phyloP scores from a whole-genome alignment of 2,329 filamentous ascomycete genomes.

The Erysiphe pulchra region DNA sequence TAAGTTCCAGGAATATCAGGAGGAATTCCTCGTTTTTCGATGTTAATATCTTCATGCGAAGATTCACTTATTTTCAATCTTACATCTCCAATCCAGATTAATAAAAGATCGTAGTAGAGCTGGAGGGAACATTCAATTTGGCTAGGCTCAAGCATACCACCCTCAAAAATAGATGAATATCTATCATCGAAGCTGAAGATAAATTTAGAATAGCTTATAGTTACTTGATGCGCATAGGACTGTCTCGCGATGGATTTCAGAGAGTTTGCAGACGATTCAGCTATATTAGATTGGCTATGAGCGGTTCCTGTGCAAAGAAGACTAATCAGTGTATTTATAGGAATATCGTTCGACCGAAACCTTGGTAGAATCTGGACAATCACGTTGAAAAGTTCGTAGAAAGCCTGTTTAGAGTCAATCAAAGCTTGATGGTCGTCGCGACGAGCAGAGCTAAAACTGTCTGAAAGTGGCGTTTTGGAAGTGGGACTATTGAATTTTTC shows the following conservation, averaged over 20 bases:
- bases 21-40: conserved; percentile 48
- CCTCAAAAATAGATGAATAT: conserved; percentile 94
- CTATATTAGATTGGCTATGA: conserved; percentile 81
- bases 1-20: conserved; percentile 71
- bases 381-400: conserved; percentile 86
- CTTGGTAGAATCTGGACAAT: conserved; percentile 85
- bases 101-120: conserved; percentile 75
- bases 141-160: conserved; percentile 76
- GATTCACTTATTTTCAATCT: conserved; percentile 60
- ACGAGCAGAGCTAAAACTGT: conserved; percentile 74
- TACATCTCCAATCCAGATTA: conserved; percentile 97
- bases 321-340: conserved; percentile 83
- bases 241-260: conserved; percentile 88
- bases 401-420: conserved; percentile 70
- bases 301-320: conserved; percentile 88
- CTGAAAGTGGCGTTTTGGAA: conserved; percentile 83
- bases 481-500: conserved; percentile 77
- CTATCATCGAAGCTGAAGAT: conserved; percentile 97
- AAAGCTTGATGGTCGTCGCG: conserved; percentile 50
- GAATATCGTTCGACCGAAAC: conserved; percentile 76
- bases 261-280: conserved; percentile 72
- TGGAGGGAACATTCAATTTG: conserved; percentile 88
- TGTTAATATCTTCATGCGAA: conserved; percentile 30
- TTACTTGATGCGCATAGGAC: conserved; percentile 80
- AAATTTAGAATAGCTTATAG: conserved; percentile 86